Conservation (phyloP, 164 flowering plant genomes). For the Vitis labrusca region DNA sequence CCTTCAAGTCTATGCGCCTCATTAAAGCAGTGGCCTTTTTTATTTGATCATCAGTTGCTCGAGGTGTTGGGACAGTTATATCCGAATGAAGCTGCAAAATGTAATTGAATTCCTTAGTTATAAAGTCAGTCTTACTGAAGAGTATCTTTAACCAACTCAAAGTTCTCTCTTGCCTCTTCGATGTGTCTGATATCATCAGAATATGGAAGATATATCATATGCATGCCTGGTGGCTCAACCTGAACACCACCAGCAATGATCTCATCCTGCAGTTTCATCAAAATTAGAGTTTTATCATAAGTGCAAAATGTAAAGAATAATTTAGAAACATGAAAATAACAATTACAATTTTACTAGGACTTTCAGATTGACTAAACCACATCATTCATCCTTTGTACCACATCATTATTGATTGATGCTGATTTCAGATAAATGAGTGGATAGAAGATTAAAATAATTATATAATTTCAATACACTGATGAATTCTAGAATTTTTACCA, state of each 20-base stretch:
- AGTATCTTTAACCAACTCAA: neutral
- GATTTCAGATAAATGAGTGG: too few species aligned
- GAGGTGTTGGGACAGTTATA: constrained; percentile 35
- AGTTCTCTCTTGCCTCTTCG: constrained; percentile 70
- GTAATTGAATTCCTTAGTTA: constrained; percentile 2
- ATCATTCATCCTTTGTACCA: too few species aligned
- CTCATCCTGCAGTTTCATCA: constrained; percentile 67
- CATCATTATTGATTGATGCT: too few species aligned
- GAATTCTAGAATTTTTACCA: too few species aligned
- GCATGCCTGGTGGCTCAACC: constrained; percentile 99
- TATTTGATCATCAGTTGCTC: constrained; percentile 78
- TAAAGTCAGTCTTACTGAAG: neutral
- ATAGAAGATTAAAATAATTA: too few species aligned
- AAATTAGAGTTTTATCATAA: constrained; percentile 1
- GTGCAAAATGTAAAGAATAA: neutral
- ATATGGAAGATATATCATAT: constrained; percentile 96
- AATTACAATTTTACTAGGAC: too few species aligned
- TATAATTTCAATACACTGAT: too few species aligned
- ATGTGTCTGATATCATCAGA: constrained; percentile 79
- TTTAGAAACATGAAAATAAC: too few species aligned
- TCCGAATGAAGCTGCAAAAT: constrained; percentile 56
- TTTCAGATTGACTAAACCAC: too few species aligned
- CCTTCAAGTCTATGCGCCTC: constrained; percentile 77
- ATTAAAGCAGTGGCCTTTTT: constrained; percentile 65
- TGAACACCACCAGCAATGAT: constrained; percentile 65